These are phyloP conservation scores for Populus nigra DNA, from an alignment of 345 rosid genomes.

Conservation along the genomic window DNA sequence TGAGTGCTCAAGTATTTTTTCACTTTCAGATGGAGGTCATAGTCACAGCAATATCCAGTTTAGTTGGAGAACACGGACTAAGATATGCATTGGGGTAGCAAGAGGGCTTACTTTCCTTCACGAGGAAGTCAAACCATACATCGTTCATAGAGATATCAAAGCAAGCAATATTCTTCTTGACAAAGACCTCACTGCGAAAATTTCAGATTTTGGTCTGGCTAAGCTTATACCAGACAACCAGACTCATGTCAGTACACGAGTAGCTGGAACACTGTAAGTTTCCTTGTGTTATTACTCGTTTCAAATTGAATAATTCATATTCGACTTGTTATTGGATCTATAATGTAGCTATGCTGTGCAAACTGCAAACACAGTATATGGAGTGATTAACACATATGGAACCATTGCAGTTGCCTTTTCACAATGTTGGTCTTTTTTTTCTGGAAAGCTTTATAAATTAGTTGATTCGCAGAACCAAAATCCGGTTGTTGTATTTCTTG, in stretches of 20 bases:
- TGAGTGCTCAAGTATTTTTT: slow-evolving; percentile 13
- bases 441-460: neutral
- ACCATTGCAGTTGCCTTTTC: neutral
- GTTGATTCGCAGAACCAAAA: neutral
- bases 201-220: slow-evolving; percentile 95
- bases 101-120: slow-evolving; percentile 88
- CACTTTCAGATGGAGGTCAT: slow-evolving; percentile 45
- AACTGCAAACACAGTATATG: too few species aligned
- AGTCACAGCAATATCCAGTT: slow-evolving; percentile 57
- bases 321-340: too few species aligned
- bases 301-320: too few species aligned
- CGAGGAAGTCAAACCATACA: slow-evolving; percentile 71
- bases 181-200: slow-evolving; percentile 49
- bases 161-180: slow-evolving; percentile 96
- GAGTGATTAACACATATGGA: too few species aligned
- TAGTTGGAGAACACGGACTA: slow-evolving; percentile 63
- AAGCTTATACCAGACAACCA: slow-evolving; percentile 75
- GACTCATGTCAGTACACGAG: slow-evolving; percentile 97
- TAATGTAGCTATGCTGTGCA: too few species aligned
- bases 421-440: neutral
- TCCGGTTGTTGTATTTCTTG: neutral
- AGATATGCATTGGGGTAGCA: slow-evolving; percentile 77
- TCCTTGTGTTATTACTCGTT: neutral
- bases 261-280: slow-evolving; percentile 53
- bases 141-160: slow-evolving; percentile 92